Conservation (phyloP, 495 filamentous ascomycete species). For the Apodospora peruviana region DNA sequence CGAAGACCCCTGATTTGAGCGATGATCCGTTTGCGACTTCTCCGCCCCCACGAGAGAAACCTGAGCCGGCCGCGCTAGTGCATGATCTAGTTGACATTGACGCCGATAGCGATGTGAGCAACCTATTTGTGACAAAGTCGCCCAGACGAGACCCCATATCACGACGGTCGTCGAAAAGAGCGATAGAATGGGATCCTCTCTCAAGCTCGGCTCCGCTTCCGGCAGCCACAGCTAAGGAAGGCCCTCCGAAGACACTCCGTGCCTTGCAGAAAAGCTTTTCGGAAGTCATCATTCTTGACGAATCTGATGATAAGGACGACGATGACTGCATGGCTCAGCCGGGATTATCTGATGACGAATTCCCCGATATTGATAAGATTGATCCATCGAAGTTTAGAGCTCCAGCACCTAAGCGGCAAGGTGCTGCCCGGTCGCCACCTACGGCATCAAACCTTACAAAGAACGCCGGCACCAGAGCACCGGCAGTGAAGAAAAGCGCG, state of each 20-base stretch:
- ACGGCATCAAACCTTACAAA: constrained; percentile 8
- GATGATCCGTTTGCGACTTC: constrained; percentile 14
- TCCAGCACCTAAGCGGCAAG: neutral
- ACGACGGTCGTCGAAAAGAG: constrained; percentile 9
- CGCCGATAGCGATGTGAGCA: neutral
- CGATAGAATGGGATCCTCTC: constrained; percentile 40
- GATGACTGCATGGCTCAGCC: neutral
- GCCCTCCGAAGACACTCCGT: neutral
- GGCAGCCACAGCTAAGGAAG: constrained; percentile 2
- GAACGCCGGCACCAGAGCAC: constrained; percentile 1
- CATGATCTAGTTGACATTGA: neutral
- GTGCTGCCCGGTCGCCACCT: neutral
- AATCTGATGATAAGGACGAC: constrained; percentile 29
- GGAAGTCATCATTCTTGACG: constrained; percentile 20
- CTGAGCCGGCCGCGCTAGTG: neutral
- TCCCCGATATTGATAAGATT: constrained; percentile 33
- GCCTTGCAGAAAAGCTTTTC: constrained; percentile 12
- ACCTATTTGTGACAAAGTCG: neutral
- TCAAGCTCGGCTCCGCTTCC: constrained; percentile 41
- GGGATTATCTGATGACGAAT: constrained; percentile 25
- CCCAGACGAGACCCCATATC: neutral
- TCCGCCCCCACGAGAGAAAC: constrained; percentile 6
- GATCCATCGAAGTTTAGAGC: constrained; percentile 19
- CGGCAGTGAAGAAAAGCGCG: constrained; percentile 22
- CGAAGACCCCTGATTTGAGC: neutral